These are phyloP conservation scores for Alloteropsis semialata DNA, from an alignment of 176 grass and related monocot species.

Conservation along the genomic window DNA sequence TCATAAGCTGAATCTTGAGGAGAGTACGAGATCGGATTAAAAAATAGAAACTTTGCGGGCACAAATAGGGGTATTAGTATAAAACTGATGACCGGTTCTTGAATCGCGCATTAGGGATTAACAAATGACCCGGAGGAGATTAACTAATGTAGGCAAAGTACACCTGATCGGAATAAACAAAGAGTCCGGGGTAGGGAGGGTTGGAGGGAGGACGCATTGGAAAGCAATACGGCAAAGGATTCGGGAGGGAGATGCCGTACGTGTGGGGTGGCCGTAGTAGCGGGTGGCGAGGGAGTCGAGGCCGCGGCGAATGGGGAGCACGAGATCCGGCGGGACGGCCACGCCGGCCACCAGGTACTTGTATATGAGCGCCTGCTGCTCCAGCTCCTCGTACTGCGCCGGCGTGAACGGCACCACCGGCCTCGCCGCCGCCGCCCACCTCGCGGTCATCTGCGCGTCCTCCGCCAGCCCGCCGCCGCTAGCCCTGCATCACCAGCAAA, in stretches of 20 bases:
- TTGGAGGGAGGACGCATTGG: too few relatives aligned
- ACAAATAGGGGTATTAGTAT: conserved; percentile 5
- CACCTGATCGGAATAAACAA: conserved; percentile 55
- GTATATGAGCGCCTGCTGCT: conserved; percentile 79
- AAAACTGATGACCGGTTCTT: conserved; percentile 8
- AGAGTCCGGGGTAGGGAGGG: too few relatives aligned
- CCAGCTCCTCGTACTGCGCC: conserved; percentile 81
- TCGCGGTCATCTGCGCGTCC: background rate
- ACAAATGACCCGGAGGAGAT: conserved; percentile 38
- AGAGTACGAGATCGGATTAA: conserved; percentile 7
- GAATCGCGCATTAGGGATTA: conserved; percentile 34
- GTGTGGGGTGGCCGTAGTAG: conserved; percentile 52
- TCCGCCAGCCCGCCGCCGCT: background rate
- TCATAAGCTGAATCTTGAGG: background rate
- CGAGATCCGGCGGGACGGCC: conserved; percentile 74
- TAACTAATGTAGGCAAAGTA: conserved; percentile 47
- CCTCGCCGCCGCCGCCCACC: conserved; percentile 34
- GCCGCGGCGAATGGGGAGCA: conserved; percentile 61
- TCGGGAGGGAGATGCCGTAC: conserved; percentile 12
- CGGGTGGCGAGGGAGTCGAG: conserved; percentile 63
- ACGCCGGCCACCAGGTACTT: conserved; percentile 81
- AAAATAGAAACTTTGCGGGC: conserved; percentile 19
- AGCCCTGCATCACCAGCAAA: conserved; percentile 12
- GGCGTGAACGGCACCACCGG: conserved; percentile 66
- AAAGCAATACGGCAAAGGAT: background rate